A percentile compares a stretch with the other conserved stretches of the same genome.
phyloP scores from a whole-genome alignment of 2,329 filamentous ascomycete genomes.

The Talaromyces verruculosus region DNA sequence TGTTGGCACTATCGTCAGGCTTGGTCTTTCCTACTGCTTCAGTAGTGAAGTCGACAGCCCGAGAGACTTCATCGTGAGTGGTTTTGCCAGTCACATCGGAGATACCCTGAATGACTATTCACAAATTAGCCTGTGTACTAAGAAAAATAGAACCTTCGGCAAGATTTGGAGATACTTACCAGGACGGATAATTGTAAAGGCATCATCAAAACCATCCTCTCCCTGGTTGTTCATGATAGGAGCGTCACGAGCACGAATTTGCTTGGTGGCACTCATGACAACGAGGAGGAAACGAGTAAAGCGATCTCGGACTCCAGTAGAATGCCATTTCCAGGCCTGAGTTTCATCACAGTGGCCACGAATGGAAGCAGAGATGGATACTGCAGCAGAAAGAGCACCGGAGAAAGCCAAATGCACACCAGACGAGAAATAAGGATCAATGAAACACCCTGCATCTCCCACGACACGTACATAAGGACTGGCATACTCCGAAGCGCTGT shows the following conservation, averaged over 20 bases:
- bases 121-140: too few relatives aligned
- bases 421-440: conserved; percentile 52
- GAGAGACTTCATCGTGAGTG: too few relatives aligned
- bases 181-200: conserved; percentile 7
- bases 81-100: too few relatives aligned
- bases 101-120: too few relatives aligned
- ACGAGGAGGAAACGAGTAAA: conserved; percentile 52
- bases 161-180: neutral
- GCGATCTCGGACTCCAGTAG: conserved; percentile 45
- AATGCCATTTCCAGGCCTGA: conserved; percentile 44
- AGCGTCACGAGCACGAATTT: conserved; percentile 20
- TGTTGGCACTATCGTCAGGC: too few relatives aligned
- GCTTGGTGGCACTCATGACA: conserved; percentile 23
- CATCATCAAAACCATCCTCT: conserved; percentile 12
- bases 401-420: conserved; percentile 50
- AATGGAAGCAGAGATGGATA: conserved; percentile 36
- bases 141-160: too few relatives aligned
- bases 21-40: too few relatives aligned
- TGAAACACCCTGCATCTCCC: conserved; percentile 52
- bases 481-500: conserved; percentile 48
- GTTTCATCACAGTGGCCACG: conserved; percentile 37
- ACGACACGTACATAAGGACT: conserved; percentile 42
- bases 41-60: too few relatives aligned
- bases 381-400: conserved; percentile 48
- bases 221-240: conserved; percentile 3